Evolutionary conservation across 257 asterid species (phyloP), one percentile per base, ranked within the genome.

Genomic region (Solanum etuberosum): DNA sequence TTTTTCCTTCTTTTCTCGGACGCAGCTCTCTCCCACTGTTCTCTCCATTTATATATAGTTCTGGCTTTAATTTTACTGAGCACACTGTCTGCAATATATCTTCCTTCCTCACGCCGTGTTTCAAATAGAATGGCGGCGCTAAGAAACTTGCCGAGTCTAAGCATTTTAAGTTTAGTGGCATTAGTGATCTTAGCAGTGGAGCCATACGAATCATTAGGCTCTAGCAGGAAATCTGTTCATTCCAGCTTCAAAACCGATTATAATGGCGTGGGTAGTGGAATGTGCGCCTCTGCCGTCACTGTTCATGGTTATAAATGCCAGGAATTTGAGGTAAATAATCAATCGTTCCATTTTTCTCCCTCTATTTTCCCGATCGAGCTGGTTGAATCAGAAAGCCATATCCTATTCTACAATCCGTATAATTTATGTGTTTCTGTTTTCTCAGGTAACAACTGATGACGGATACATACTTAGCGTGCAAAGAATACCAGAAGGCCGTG

Each of bases 221-320:
- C 91, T 25, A 83, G 90, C 86, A 84, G 95, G 40, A n/a, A 63
- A 73, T 21, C 82, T 29, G 84, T 84, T 87, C 70, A 38, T 73
- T 86, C 85, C 34, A 85, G 77, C 86, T 86, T 59, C 0, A 63
- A 20, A 5, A 88, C 51, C 13, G 82, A 15, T 51, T 57, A 65
- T 4, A 71, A 18, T 43, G 37, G 21, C 86, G 42, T 25, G 34
- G 85, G 38, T 29, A 40, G 91, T 21, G 98, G 98, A 32, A 54
- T 92, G 40, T 96, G 99, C 88, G 87, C 94, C 42, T 85, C 90
- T 86, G 91, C 94, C 34, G 96, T 91, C 27, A 82, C 88, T 13
- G 9, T 90, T 31, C 96, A 93, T 11, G 98, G 93, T 25, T 95
- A 95, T 91, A 89, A 88, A 70, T 95, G 98, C 92, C 93, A 93